Base-by-base conservation (phyloP, 441 rosid genomes). In the Sinapis alba region DNA sequence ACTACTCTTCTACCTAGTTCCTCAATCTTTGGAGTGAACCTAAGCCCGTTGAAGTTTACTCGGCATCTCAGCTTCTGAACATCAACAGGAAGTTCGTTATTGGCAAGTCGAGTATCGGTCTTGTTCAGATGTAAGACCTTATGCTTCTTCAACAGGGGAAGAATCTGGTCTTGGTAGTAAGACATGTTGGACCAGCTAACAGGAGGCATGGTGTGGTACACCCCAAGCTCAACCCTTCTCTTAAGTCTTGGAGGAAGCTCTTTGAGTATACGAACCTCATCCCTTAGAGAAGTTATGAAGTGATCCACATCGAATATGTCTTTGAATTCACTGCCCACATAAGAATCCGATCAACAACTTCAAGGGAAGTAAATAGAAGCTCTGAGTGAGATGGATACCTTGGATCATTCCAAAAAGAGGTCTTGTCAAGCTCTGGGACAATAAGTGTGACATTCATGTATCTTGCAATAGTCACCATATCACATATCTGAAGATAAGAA, bases 171-270 rank as follows among this genome's bases (percentile, higher is more conserved):
- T 63, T 65, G 87, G 81, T 95, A 93, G 80, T 95, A 95, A 24
- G 97, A 91, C 59, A 93, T 86, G 86, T 87, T 92, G 50, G 99
- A 95, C 99, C 99, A 95, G 85, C 99, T 95, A 69, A 91, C 57
- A 7, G 99, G 99, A 9, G 99, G 88, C 98, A 95, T 88, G 61
- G 92, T 81, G 76, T 90, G 86, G 54, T 87, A 84, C 78, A 79
- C 68, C 32, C 96, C 97, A 51, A 76, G 78, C 79, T 88, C 90
- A 72, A 90, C 86, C 76, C 95, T 89, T 79, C 71, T 81, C 87
- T 90, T 93, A 43, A 95, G 86, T 84, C 92, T 84, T n/a, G 97
- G 94, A 79, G 99, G 98, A 84, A 95, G 77, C 83, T 89, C 93
- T 83, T 85, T 95, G 71, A 93, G 85, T 79, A 95, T 85, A 51